Base-by-base conservation (phyloP, 768 basidiomycete genomes). In the Calocybe indica region DNA sequence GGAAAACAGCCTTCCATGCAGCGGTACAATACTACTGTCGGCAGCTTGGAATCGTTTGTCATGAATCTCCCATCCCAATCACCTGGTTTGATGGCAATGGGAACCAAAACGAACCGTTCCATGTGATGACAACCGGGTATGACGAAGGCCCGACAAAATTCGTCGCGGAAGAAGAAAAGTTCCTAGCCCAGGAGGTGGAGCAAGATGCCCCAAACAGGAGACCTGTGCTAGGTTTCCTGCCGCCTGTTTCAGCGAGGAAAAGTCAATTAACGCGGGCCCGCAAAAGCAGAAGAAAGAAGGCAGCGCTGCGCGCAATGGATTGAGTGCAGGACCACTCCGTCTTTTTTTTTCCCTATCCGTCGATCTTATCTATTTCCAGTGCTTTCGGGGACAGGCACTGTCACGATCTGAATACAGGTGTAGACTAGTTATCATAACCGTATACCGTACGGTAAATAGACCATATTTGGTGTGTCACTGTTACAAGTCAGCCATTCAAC, bases 1-100 rank as follows among this genome's bases (percentile, higher is more conserved):
- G 86, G 40, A 80, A 76, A 58, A 90, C 88, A 1, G 83, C 87
- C 2, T 91, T 91, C 70, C 79, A 88, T 58, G 85, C 85, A 7
- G 88, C 88, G 1, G 82, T 81, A 14, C 79, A 87, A 55, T 75
- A 82, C 55, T 89, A 83, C 61, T 85, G 78, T 57, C 76, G 72
- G 46, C 78, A 86, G 58, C 75, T 89, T 7, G 82, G 78, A 32
- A 88, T 90, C 55, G 67, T 67, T 14, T 80, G 76, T 52, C 71
- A 70, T 63, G 74, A 79, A 55, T 73, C 86, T 2, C 70, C 82
- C 11, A 65, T 83, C 44, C 87, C 88, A 8, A 57, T 91, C 53
- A 68, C 74, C 37, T 80, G 71, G 56, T 64, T 59, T 46, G 65
- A 73, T 43, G 59, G 66, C 0, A 54, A 60, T 12, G 64, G 62